Evolutionary conservation across 768 basidiomycete genomes (phyloP), one percentile per base, ranked within the genome.

Genomic region (Rhodocollybia butyracea): DNA sequence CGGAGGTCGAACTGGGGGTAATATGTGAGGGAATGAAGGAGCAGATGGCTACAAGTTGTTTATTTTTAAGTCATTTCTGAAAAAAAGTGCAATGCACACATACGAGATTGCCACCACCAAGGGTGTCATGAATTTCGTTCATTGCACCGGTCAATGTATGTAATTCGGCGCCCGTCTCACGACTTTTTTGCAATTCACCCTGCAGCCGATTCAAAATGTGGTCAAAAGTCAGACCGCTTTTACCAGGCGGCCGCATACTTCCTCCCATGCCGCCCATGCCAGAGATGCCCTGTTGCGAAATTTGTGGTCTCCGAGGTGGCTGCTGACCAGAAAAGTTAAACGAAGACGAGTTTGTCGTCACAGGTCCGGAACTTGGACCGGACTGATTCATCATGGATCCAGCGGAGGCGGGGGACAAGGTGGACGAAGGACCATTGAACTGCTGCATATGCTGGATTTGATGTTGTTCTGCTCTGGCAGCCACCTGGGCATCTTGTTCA

Each of bases 111-210:
- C 83, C 80, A 2, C 96, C 96, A 31, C 89, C 89, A 5, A 99
- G 75, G 0, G 91, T 94, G 61, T 97, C 93, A 57, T 92, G 88
- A 41, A 98, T 91, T n/a, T 97, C 94, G 39, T 76, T 82, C 83
- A 99, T 91, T 3, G 89, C 79, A 12, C 81, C 81, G 15, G 82
- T 87, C 30, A 98, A 73, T 0, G 82, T 82, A 58, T 86, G 83
- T 3, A 99, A 76, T 65, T 98, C 95, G 0, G 86, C 78, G 13
- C 92, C 91, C 0, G 95, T 97, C 66, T 98, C 96, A 17, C 92
- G 84, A 64, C 91, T 94, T 73, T 96, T 97, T 72, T 90, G 88
- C n/a, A 98, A 83, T 67, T 98, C 95, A 59, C 86, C 85, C 67
- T 98, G 95, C 2, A 98, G 75, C 32, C 91, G 83, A 54, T 79